These are phyloP conservation scores for Dalbergia cochinchinensis DNA, from an alignment of 306 rosid species.

Conservation along the genomic window DNA sequence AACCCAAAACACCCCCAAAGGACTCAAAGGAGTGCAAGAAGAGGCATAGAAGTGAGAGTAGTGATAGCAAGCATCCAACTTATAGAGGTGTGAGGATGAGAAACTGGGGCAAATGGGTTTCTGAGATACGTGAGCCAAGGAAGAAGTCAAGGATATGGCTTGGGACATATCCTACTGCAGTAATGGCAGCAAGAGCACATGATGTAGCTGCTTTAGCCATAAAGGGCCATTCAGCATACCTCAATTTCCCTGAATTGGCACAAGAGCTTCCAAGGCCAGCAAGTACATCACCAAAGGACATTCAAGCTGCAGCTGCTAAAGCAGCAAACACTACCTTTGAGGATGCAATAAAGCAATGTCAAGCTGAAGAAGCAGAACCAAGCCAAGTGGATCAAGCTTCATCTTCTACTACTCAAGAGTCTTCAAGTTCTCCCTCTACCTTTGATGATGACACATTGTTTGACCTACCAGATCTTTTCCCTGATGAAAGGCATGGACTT, in stretches of 20 bases:
- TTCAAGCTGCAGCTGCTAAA: constrained; percentile 83
- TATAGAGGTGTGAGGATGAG: constrained; percentile 89
- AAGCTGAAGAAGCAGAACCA: constrained; percentile 40
- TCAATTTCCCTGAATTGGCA: constrained; percentile 82
- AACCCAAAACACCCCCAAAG: constrained; percentile 10
- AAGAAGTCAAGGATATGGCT: constrained; percentile 96
- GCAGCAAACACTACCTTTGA: constrained; percentile 65
- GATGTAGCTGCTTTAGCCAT: constrained; percentile 91
- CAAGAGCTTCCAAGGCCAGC: constrained; percentile 70
- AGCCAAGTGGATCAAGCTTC: constrained; percentile 30
- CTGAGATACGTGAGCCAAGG: constrained; percentile 89
- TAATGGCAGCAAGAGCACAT: constrained; percentile 97
- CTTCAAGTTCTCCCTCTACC: constrained; percentile 47
- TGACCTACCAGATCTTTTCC: constrained; percentile 88
- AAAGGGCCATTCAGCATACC: constrained; percentile 79
- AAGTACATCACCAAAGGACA: constrained; percentile 76
- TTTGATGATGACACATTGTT: constrained; percentile 70
- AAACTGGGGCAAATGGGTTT: constrained; percentile 91
- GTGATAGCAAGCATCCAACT: constrained; percentile 54
- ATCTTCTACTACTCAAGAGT: constrained; percentile 34
- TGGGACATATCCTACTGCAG: constrained; percentile 84
- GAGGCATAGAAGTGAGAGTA: constrained; percentile 47
- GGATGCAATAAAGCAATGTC: background rate
- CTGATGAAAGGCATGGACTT: constrained; percentile 53
- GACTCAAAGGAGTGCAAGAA: constrained; percentile 49